Evolutionary conservation across 495 filamentous ascomycete genomes (phyloP).

Genomic region (Aspergillus taichungensis): DNA sequence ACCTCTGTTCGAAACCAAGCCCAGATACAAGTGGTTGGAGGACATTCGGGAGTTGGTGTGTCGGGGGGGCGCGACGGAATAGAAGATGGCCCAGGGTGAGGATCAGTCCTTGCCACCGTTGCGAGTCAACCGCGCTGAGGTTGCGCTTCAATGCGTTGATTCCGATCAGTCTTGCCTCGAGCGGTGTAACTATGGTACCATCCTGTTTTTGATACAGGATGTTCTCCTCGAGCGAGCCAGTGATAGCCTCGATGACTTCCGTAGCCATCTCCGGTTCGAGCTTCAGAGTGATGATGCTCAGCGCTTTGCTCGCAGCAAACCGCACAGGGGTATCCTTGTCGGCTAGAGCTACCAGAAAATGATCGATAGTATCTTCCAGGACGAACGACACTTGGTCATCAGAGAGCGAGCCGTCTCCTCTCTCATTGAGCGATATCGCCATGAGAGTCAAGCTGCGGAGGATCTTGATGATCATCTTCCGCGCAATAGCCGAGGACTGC

Average conservation of each 20-base stretch:
- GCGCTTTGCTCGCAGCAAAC: slow-evolving; percentile 83
- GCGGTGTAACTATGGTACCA: slow-evolving; percentile 27
- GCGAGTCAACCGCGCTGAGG: slow-evolving; percentile 62
- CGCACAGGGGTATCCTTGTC: slow-evolving; percentile 87
- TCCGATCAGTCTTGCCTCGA: slow-evolving; percentile 25
- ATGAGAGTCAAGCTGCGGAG: slow-evolving; percentile 61
- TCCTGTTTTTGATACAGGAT: slow-evolving; percentile 53
- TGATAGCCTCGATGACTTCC: slow-evolving; percentile 78
- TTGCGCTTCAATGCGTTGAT: slow-evolving; percentile 41
- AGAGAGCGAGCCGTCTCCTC: slow-evolving; percentile 23
- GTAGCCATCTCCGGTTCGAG: slow-evolving; percentile 69
- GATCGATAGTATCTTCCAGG: slow-evolving; percentile 54
- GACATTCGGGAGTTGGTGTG: slow-evolving; percentile 56
- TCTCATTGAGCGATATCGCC: slow-evolving; percentile 40
- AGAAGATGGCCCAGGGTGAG: slow-evolving; percentile 79
- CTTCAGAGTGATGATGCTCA: slow-evolving; percentile 75
- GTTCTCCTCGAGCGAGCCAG: slow-evolving; percentile 65
- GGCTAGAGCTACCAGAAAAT: slow-evolving; percentile 56
- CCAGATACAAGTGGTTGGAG: slow-evolving; percentile 63
- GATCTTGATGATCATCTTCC: slow-evolving; percentile 76
- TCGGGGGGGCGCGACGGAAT: slow-evolving; percentile 66
- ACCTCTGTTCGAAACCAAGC: slow-evolving; percentile 77
- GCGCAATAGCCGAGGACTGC: slow-evolving; percentile 60
- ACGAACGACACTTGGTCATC: slow-evolving; percentile 40
- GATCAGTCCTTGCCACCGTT: slow-evolving; percentile 86